Conservation (phyloP, 2,329 filamentous ascomycete genomes). For the Esteya vermicola region DNA sequence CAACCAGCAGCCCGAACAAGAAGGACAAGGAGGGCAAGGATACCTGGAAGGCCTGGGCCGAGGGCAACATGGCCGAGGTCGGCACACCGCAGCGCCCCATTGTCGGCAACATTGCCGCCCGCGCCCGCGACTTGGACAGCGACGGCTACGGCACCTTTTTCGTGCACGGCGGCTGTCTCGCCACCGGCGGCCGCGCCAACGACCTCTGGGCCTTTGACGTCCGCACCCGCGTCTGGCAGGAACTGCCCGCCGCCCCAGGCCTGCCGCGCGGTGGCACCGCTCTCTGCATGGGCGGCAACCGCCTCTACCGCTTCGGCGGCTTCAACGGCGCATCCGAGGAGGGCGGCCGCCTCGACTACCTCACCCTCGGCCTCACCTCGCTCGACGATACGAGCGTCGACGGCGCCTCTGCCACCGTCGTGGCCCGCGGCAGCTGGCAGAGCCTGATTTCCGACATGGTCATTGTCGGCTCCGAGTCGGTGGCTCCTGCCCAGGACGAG, state of each 20-base stretch:
- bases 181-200: slow-evolving; percentile 42
- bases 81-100: slow-evolving; percentile 46
- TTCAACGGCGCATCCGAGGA: slow-evolving; percentile 58
- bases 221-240: slow-evolving; percentile 47
- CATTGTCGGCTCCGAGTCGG: slow-evolving; percentile 6
- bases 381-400: slow-evolving; percentile 32
- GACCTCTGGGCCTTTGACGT: slow-evolving; percentile 74
- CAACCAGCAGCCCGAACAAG: no score
- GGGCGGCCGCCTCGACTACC: slow-evolving; percentile 56
- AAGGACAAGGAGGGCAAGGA: no score
- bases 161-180: slow-evolving; percentile 62
- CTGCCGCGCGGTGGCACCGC: slow-evolving; percentile 52
- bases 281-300: slow-evolving; percentile 48
- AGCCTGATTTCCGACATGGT: slow-evolving; percentile 13
- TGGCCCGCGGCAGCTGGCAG: slow-evolving; percentile 38
- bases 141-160: slow-evolving; percentile 56
- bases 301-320: slow-evolving; percentile 67
- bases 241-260: slow-evolving; percentile 52
- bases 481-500: no score
- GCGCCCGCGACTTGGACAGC: slow-evolving; percentile 43
- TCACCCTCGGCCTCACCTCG: slow-evolving; percentile 41
- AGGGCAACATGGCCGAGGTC: slow-evolving; percentile 37
- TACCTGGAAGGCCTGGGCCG: slow-evolving; percentile 41
- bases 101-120: slow-evolving; percentile 40
- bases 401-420: slow-evolving; percentile 33